Conservation (phyloP, 495 filamentous ascomycete species). For the Pyrenula aspistea region DNA sequence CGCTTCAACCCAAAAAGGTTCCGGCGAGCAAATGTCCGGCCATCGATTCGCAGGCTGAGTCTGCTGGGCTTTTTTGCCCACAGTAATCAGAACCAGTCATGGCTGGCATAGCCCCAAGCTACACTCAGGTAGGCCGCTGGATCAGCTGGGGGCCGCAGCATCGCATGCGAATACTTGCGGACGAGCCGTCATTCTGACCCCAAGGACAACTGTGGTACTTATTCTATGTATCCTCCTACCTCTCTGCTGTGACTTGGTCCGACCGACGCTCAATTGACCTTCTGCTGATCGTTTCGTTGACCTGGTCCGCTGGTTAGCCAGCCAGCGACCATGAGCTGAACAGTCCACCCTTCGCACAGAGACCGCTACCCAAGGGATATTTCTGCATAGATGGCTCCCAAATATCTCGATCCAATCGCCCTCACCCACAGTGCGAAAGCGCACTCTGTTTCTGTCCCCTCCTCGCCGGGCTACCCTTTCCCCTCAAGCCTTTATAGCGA, state of each 20-base stretch:
- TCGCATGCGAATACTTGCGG: not conserved
- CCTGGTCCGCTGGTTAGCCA: too few species aligned
- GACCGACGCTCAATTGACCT: not conserved
- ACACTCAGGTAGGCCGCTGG: not conserved
- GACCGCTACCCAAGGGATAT: too few species aligned
- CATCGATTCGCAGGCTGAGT: not conserved
- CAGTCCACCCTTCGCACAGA: not conserved
- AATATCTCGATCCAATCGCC: not conserved
- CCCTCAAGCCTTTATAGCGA: not conserved
- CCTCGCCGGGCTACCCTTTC: not conserved
- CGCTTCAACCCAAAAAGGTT: too few species aligned
- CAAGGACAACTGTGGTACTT: not conserved
- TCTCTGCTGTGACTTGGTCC: not conserved
- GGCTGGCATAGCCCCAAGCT: not conserved
- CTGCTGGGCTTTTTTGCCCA: not conserved
- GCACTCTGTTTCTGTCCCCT: not conserved
- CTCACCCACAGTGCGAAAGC: not conserved
- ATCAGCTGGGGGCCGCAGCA: not conserved
- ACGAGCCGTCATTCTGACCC: not conserved
- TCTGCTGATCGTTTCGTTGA: not conserved
- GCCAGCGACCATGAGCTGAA: not conserved
- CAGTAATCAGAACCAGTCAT: not conserved
- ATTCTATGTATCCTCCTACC: not conserved
- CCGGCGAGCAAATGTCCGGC: not conserved
- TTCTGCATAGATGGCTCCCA: not conserved